Evolutionary conservation across 2,329 filamentous ascomycete genomes (phyloP).

Genomic region (Cercospora citrullina): DNA sequence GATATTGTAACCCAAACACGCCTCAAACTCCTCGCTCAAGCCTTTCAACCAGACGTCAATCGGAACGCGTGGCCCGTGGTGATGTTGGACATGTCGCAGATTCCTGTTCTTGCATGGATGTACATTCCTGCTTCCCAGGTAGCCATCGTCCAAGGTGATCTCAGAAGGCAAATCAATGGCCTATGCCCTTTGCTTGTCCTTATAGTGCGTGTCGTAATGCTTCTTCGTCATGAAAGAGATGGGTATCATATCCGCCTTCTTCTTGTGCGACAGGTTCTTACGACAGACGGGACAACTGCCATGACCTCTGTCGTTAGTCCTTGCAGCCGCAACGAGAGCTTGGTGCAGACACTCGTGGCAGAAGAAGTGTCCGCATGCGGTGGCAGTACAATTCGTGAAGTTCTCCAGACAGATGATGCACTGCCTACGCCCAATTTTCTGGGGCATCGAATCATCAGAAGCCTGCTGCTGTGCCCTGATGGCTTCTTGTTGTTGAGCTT

Average conservation of each 20-base stretch:
- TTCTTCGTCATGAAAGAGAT: slow-evolving; percentile 31
- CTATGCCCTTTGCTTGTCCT: slow-evolving; percentile 4
- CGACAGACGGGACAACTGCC: slow-evolving; percentile 48
- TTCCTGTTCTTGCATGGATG: neutral
- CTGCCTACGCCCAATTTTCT: slow-evolving; percentile 50
- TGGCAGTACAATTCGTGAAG: slow-evolving; percentile 60
- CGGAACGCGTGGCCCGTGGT: neutral
- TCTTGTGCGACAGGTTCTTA: slow-evolving; percentile 27
- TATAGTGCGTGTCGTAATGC: slow-evolving; percentile 19
- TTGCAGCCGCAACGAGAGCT: slow-evolving; percentile 58
- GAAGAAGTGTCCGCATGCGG: slow-evolving; percentile 63
- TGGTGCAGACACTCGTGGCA: slow-evolving; percentile 64
- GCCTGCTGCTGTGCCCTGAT: slow-evolving; percentile 31
- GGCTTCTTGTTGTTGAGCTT: slow-evolving; percentile 30
- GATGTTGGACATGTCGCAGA: neutral
- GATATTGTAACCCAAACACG: neutral
- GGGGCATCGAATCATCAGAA: slow-evolving; percentile 30
- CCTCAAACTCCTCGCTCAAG: slow-evolving; percentile 16
- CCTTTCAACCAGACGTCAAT: slow-evolving; percentile 17
- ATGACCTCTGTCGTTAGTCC: slow-evolving; percentile 47
- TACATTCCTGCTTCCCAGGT: neutral
- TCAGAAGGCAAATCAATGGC: neutral
- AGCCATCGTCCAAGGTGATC: neutral
- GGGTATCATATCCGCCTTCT: slow-evolving; percentile 26
- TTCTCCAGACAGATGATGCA: slow-evolving; percentile 67